Percentiles rank a stretch among this genome's conserved stretches.
phyloP scores from a whole-genome alignment of 2,329 filamentous ascomycete genomes.

The Pyrenochaeta sp. region DNA sequence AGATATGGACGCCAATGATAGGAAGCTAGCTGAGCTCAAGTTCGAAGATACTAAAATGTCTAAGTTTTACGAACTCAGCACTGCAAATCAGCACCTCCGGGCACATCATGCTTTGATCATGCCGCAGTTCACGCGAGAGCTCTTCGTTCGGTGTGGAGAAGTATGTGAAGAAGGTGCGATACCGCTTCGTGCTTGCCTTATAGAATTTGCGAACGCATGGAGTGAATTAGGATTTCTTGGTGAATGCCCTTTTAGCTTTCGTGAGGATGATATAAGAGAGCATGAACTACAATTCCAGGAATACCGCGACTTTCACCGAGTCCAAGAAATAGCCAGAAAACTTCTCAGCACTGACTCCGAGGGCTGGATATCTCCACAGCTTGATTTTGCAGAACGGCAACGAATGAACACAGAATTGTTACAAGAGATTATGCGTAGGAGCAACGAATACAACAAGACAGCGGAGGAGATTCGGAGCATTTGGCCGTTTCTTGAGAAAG shows the following conservation, averaged over 20 bases:
- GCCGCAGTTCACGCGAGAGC: constrained; percentile 40
- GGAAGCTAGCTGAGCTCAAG: constrained; percentile 9
- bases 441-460: constrained; percentile 20
- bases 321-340: constrained; percentile 37
- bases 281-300: constrained; percentile 41
- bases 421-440: constrained; percentile 18
- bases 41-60: constrained; percentile 17
- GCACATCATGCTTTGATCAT: constrained; percentile 34
- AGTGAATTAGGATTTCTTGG: constrained; percentile 27
- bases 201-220: constrained; percentile 43
- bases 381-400: constrained; percentile 32
- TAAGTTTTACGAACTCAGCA: constrained; percentile 44
- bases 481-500: constrained; percentile 23
- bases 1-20: constrained; percentile 14
- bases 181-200: constrained; percentile 45
- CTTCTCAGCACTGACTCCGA: constrained; percentile 46
- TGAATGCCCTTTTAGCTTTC: constrained; percentile 40
- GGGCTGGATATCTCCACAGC: constrained; percentile 45
- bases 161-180: constrained; percentile 41
- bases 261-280: constrained; percentile 33
- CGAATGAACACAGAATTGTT: constrained; percentile 36
- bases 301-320: constrained; percentile 38
- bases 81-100: constrained; percentile 22
- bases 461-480: constrained; percentile 22
- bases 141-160: constrained; percentile 40